Base-by-base conservation (phyloP, 305 asterid genomes). In the Fraxinus ornus region DNA sequence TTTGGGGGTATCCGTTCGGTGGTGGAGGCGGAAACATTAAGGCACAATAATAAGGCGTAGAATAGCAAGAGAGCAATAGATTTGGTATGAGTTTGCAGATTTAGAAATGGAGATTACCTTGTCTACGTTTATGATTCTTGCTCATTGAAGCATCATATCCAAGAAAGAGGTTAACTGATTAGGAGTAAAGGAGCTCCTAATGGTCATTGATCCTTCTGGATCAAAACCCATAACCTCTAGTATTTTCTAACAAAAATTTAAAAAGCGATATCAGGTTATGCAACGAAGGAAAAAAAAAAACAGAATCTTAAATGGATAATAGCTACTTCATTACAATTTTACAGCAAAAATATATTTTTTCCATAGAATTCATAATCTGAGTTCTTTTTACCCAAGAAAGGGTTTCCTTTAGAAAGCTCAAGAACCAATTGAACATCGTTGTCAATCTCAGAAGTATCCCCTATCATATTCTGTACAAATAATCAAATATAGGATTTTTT, bases 321-420 rank as follows among this genome's bases (percentile, higher is more conserved):
- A 36, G 64, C 85, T 80, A 55, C 70, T 71, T 80, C 82, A 81
- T 64, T 47, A 81, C 55, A 77, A 57, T 72, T 52, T 64, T 44
- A 33, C 33, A 13, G 37, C 7, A 44, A 64, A 70, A 26, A 36
- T 24, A 8, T 28, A 64, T 47, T 64, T 84, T 15, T 13, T 26
- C 66, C 26, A 77, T 4, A 68, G 77, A 64, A 32, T 36, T 32
- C 37, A 80, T 80, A 72, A 60, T n/a, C 7, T 41, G 92, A 97
- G 98, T 88, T 91, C 89, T 91, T 93, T 83, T 86, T 92, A 70
- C 81, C 87, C 75, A 88, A 89, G 9, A 91, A 89, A 83, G 88
- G 90, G 76, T 91, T 98, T 76, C 82, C 83, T 84, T 91, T 88
- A 8, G 91, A 75, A 80, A 95, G 87, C 91, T 88, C 93, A 71